Evolutionary conservation across 1,139 yeast genomes (phyloP), one percentile per base, ranked within the genome.

Genomic region (Protomyces macrosporus): DNA sequence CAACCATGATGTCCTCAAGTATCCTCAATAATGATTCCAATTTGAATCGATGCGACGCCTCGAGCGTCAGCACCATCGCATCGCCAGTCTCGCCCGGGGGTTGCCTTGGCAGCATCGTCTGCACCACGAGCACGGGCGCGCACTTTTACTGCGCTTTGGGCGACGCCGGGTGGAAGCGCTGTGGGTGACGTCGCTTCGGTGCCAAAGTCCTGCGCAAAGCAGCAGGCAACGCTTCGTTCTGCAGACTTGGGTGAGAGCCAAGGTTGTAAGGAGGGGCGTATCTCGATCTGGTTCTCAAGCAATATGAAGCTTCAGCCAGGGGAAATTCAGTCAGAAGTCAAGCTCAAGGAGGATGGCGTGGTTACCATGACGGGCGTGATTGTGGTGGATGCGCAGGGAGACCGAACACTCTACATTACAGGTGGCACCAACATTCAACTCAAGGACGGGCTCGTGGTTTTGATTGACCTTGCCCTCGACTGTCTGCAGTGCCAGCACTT

Each of bases 91-190:
- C 23, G 12, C 30, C 23, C n/a, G 48, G 30, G 10, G 32, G 23
- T 42, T 10, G 9, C 12, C 48, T 9, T 30, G 48, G 48, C 32
- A 48, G 48, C 30, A 50, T 57, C 32, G 50, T 50, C 33, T 57
- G 61, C 55, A 48, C 51, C 55, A 57, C 61, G 39, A 35, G 39
- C 23, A 36, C 61, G 16, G 61, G 61, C 40, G 45, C 40, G 10
- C 32, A 45, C 10, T 57, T 50, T 32, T 57, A 57, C 39, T 57
- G 52, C 48, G 23, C 48, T 42, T 42, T 42, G 48, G 48, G 48
- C 33, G 61, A 50, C 37, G 55, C 55, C 55, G 61, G 55, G 50
- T 53, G 55, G 52, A 45, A 57, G 61, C 52, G 61, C 61, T 57
- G 61, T 50, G 55, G 61, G 61, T 57, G 61, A 57, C 61, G 61